Conservation (phyloP, 345 rosid species). For the Hibiscus trionum region DNA sequence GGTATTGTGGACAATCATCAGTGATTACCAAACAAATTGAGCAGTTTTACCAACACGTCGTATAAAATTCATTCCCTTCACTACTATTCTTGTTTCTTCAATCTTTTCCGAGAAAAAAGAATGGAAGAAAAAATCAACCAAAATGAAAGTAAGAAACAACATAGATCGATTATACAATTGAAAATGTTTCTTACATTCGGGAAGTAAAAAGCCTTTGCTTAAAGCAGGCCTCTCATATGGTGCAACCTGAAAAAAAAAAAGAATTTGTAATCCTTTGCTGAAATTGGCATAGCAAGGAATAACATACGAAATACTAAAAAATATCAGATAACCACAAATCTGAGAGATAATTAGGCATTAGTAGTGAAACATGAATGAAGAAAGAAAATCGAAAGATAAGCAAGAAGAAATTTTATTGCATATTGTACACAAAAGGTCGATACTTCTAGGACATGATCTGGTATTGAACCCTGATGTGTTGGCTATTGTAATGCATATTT, state of each 20-base stretch:
- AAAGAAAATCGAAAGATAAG: not conserved
- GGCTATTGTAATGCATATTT: not conserved
- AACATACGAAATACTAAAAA: no score
- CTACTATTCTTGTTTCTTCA: not conserved
- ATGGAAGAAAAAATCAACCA: not conserved
- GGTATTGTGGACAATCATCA: not conserved
- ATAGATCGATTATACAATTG: not conserved
- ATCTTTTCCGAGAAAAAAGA: not conserved
- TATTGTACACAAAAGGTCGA: not conserved
- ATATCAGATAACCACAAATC: not conserved
- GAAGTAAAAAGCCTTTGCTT: constrained; percentile 20
- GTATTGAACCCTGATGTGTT: not conserved
- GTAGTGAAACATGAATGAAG: not conserved
- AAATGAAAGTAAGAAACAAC: not conserved
- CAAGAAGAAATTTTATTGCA: not conserved
- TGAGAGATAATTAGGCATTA: not conserved
- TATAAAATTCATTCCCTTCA: not conserved
- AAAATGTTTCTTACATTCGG: constrained; percentile 12
- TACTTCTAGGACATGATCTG: not conserved
- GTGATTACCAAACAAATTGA: not conserved
- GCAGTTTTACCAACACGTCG: not conserved
- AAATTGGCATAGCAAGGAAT: not conserved
- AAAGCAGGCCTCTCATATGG: constrained; percentile 21
- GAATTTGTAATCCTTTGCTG: not conserved
- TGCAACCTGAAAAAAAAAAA: constrained; percentile 10